Evolutionary conservation across 2,329 filamentous ascomycete genomes (phyloP).

Genomic region (Colletotrichum sidae): DNA sequence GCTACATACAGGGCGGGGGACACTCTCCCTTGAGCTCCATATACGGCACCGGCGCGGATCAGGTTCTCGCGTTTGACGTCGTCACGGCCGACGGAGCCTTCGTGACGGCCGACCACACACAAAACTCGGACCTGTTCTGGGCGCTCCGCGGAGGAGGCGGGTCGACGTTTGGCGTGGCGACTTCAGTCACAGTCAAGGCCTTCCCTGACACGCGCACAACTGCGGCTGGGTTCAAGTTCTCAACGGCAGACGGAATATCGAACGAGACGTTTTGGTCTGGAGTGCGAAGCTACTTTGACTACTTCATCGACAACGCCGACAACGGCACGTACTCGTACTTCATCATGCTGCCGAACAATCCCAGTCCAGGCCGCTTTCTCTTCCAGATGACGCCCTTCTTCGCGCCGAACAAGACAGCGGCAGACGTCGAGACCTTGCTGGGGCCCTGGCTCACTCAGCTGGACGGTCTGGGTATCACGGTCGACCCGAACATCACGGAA

Average conservation of each 20-base stretch:
- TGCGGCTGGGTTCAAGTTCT: slow-evolving; percentile 21
- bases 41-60: slow-evolving; percentile 70
- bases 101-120: slow-evolving; percentile 57
- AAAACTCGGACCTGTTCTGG: slow-evolving; percentile 72
- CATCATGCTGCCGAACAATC: slow-evolving; percentile 16
- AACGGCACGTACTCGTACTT: slow-evolving; percentile 22
- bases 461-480: not conserved
- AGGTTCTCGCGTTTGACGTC: slow-evolving; percentile 66
- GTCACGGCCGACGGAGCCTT: slow-evolving; percentile 61
- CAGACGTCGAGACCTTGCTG: slow-evolving; percentile 9
- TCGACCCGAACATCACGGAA: slow-evolving; percentile 23
- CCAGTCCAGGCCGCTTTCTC: slow-evolving; percentile 18
- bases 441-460: slow-evolving; percentile 26
- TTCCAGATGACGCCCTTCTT: slow-evolving; percentile 33
- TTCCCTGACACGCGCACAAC: slow-evolving; percentile 15
- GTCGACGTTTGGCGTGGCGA: slow-evolving; percentile 21
- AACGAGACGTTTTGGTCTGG: slow-evolving; percentile 28
- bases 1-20: slow-evolving; percentile 71
- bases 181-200: slow-evolving; percentile 24
- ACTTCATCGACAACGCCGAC: slow-evolving; percentile 24
- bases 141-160: slow-evolving; percentile 69
- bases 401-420: slow-evolving; percentile 33
- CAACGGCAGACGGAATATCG: slow-evolving; percentile 16
- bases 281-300: slow-evolving; percentile 24
- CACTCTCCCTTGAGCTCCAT: slow-evolving; percentile 63